Conservation (phyloP, 148 eudicot genomes). For the Rheum nobile region DNA sequence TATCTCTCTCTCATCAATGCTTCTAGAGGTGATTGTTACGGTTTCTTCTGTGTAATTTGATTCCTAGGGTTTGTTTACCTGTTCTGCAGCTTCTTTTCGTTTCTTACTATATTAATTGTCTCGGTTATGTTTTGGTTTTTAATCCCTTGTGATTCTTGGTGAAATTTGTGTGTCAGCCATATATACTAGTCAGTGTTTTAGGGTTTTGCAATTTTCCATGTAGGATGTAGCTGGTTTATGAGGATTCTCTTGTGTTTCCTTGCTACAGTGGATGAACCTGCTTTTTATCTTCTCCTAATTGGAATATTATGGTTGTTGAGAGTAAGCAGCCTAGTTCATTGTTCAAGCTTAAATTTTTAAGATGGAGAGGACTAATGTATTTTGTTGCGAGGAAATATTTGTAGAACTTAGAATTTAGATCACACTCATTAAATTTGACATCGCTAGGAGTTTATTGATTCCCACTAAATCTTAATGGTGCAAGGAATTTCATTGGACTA, state of each 20-base stretch:
- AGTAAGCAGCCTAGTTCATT: neutral
- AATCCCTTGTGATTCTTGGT: neutral
- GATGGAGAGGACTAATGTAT: neutral
- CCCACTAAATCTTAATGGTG: neutral
- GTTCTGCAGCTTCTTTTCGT: conserved; percentile 4
- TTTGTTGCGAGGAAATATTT: neutral
- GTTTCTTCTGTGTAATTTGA: neutral
- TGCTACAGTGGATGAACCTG: neutral
- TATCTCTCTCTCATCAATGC: conserved; percentile 72
- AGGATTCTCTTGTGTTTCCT: neutral
- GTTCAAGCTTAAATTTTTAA: neutral
- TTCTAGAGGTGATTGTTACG: conserved; percentile 44
- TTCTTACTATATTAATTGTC: neutral
- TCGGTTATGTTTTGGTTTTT: neutral
- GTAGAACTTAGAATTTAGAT: neutral
- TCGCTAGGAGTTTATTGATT: neutral
- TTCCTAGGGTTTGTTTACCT: conserved; percentile 13
- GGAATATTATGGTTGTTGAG: neutral
- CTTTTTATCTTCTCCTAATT: neutral
- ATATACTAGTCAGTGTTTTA: neutral
- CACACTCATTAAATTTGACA: neutral
- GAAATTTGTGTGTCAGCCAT: neutral
- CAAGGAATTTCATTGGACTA: neutral
- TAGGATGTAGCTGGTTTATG: neutral
- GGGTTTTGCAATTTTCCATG: neutral